Conservation (phyloP, 495 filamentous ascomycete species). For the Daldinia childiae region DNA sequence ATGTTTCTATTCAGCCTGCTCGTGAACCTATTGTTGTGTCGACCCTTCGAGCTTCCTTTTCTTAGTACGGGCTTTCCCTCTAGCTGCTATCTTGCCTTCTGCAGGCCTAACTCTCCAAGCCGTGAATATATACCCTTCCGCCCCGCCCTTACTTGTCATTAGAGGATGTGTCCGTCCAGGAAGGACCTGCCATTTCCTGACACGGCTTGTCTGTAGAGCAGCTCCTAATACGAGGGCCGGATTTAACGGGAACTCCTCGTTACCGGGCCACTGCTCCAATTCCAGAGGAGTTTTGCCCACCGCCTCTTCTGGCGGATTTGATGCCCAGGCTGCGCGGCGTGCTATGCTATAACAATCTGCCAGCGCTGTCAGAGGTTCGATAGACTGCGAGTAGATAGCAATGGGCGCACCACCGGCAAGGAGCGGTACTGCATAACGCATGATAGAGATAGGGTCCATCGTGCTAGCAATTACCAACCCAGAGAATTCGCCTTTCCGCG, state of each 20-base stretch:
- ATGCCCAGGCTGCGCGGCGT: slow-evolving; percentile 74
- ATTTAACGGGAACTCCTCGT: slow-evolving; percentile 80
- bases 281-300: slow-evolving; percentile 50
- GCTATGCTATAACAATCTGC: slow-evolving; percentile 82
- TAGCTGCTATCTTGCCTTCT: slow-evolving; percentile 79
- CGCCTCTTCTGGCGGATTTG: slow-evolving; percentile 48
- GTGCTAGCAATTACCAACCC: slow-evolving; percentile 81
- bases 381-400: slow-evolving; percentile 80
- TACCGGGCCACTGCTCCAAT: slow-evolving; percentile 60
- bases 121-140: slow-evolving; percentile 91
- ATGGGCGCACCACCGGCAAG: slow-evolving; percentile 84
- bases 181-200: slow-evolving; percentile 85
- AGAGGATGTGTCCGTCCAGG: slow-evolving; percentile 92
- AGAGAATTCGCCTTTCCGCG: slow-evolving; percentile 79
- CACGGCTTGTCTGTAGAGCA: slow-evolving; percentile 78
- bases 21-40: slow-evolving; percentile 1
- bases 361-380: slow-evolving; percentile 78
- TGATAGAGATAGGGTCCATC: slow-evolving; percentile 80
- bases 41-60: slow-evolving; percentile 61
- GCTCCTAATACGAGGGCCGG: slow-evolving; percentile 83
- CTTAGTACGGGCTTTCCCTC: slow-evolving; percentile 75
- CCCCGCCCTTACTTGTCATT: slow-evolving; percentile 88
- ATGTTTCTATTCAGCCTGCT: neutral
- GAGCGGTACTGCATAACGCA: slow-evolving; percentile 77
- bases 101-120: slow-evolving; percentile 82